Base-by-base conservation (phyloP, 1,284 basidiomycete species). In the Athelia sp. region DNA sequence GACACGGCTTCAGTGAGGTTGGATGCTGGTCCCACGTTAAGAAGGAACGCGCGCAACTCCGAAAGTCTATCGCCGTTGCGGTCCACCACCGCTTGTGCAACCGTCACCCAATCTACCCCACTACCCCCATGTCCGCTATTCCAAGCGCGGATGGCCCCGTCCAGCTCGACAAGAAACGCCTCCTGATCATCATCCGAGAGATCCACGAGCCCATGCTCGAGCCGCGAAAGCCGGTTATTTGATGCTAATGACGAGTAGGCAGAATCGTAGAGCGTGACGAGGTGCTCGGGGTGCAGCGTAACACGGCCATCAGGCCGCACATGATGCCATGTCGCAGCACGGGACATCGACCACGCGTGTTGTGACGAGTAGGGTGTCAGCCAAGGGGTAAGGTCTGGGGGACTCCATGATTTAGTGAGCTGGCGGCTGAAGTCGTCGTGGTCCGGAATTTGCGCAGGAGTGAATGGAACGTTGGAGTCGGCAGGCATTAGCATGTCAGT, bases 1-100 rank as follows among this genome's bases (percentile, higher is more conserved):
- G 36, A 17, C 17, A 40, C 17, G 17, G n/a, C 36, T 15, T 17
- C 36, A 10, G 36, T 40, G 8, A 9, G 8, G 15, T 40, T 6
- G 17, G 21, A 6, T 15, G 36, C 26, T 29, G 26, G 26, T 4
- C 13, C 6, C 13, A 29, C 13, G 26, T 40, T 15, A 15, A 6
- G 4, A n/a, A 40, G 4, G 36, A 18, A 15, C 8, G 17, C 17
- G 15, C n/a, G 36, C 15, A 40, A 9, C 36, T 40, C 36, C 15
- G 36, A 6, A 22, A 40, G 36, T 6, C 8, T 17, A 15, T 40
- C 36, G 4, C 36, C 36, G 36, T 6, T 18, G 36, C 36, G 36
- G 36, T 40, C 36, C 36, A 40, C 36, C 36, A 40, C 36, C 36
- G 36, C 36, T 15, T 40, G 36, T n/a, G 36, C 36, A n/a, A 40